Base-by-base conservation (phyloP, 345 rosid species). In the Laguncularia racemosa region DNA sequence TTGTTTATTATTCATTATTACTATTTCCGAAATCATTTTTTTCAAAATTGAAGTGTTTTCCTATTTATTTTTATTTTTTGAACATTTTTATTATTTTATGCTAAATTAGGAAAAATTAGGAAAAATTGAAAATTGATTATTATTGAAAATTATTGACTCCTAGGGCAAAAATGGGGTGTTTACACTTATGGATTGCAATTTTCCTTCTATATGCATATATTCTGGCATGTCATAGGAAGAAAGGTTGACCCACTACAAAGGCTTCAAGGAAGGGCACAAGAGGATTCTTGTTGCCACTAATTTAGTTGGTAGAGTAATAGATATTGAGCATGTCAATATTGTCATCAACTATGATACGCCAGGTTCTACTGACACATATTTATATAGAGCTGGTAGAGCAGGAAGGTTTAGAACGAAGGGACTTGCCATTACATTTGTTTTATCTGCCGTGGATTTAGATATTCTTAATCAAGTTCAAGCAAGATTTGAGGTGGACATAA, bases 211-310 rank as follows among this genome's bases (percentile, higher is more conserved):
- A 58, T 93, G 97, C 73, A 93, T 93, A 16, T 97, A 93, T 67
- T 93, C 99, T 63, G 97, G 97, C 72, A 93, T 90, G 97, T 85
- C 97, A 20, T 96, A 93, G 67, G 99, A 93, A 69, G 99, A 93
- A 67, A 90, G 97, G 99, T 70, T 95, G 80, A 95, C 84, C 2
- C 95, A 95, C 18, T 95, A 95, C 85, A 95, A 95, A 59, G 85
- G 96, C 19, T 95, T 95, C 74, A 95, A 95, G 76, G 99, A 95
- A 79, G 97, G 99, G 8, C 96, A 95, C 60, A 90, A 90, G 71
- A 84, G 99, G 73, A 95, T 95, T 64, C 92, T 95, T 8, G 99
- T 88, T 51, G 97, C 96, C 2, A 95, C 99, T 2, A 97, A 90
- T 56, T 74, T 95, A 79, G 99, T 95, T 38, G 99, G 97, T 17